Evolutionary conservation across 257 asterid species (phyloP), one percentile per base, ranked within the genome.

Genomic region (Petrea volubilis): DNA sequence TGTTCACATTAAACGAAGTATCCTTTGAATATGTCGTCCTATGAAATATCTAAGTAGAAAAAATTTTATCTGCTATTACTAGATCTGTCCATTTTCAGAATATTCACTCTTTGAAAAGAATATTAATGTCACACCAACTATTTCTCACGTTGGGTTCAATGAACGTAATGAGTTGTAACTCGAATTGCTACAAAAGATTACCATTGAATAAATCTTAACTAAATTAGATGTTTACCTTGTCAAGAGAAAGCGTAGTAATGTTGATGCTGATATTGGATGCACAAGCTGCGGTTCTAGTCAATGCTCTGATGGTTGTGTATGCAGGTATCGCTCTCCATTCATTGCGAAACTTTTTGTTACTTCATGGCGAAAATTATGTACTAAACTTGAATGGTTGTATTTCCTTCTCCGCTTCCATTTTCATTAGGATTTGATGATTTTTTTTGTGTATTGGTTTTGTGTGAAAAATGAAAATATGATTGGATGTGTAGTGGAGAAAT

Each of bases 1-100:
- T 61, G 80, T 70, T 79, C 91, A 73, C 75, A 91, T 91, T 84
- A 89, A 70, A 73, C 84, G 98, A 68, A 91, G 98, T 94, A 94
- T 91, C 96, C 97, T 87, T 62, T 73, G 67, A 20, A 66, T 57
- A 63, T 66, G 46, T 60, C 47, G 73, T 78, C 56, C 20, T 65
- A 65, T 60, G 57, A 75, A 25, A 24, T 58, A 44, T 51, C 70
- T 60, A 23, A 44, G 44, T 73, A 34, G 21, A 49, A 71, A 33
- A n/a, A 52, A 50, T 61, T 18, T 68, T 47, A 44, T 71, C 51
- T 17, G 46, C 38, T 52, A 56, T 69, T 51, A 29, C 57, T 23
- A 11, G 18, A 57, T 41, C 5, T 17, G 56, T 61, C 60, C 17
- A 44, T 50, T 47, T 69, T 46, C n/a, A 12, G 17, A 28, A 21